Base-by-base conservation (phyloP, 352 stramenopile genomes). In the Pythium myriotylum region DNA sequence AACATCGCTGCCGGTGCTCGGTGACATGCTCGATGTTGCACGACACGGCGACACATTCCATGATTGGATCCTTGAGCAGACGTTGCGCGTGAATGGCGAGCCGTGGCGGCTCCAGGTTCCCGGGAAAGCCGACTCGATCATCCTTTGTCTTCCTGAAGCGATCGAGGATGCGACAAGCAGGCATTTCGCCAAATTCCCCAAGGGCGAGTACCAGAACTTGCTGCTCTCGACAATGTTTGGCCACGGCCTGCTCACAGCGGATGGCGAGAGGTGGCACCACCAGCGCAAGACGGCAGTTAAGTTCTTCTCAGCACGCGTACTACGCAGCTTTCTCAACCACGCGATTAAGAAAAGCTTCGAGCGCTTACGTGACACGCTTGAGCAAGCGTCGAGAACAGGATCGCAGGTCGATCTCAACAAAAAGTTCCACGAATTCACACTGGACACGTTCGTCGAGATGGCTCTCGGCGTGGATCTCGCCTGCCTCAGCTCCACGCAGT, bases 381-480 rank as follows among this genome's bases (percentile, higher is more conserved):
- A 60, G 4, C 41, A 65, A 4, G 12, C 27, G 3, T 5, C 27
- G 19, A 60, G 12, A 8, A 23, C 20, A 0, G 23, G 32, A 16
- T 37, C 37, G n/a, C 40, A 1, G 12, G 22, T 66, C 1, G 54
- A 74, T 14, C 62, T 79, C 33, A 56, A 49, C 0, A 53, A 78
- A 27, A 54, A 74, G 3, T 84, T 84, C 55, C 74, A 81, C 40
- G 63, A 67, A 5, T 84, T 85, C 23, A 69, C 77, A 14, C 77
- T 86, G 16, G 73, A 84, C 47, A 73, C 76, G n/a, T 89, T 88
- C 35, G 68, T 74, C 0, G 74, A 86, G 24, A 70, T 89, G 29
- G 68, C 67, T 2, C 81, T 89, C 19, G 79, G 77, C 3, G 42
- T 85, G 22, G 61, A 85, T 43, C 70, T 74, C 32, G 65, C 84